Evolutionary conservation across 352 stramenopile genomes (phyloP).

Genomic region (Pythium insidiosum): DNA sequence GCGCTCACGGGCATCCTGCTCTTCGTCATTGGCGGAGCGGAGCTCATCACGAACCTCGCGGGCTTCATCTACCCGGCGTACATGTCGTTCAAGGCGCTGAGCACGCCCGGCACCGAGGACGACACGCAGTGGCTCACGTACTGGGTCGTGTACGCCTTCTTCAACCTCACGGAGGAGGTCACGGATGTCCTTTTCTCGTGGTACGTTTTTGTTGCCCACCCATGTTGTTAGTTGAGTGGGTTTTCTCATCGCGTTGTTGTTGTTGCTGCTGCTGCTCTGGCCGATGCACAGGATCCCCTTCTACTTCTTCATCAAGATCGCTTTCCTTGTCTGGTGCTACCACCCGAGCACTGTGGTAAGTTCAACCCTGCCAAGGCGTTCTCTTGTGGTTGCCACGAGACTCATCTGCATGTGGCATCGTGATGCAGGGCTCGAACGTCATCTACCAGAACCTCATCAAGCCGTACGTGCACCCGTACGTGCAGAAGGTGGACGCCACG

Average conservation of each 20-base stretch:
- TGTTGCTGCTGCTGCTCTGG: too few species aligned
- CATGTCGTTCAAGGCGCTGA: constrained; percentile 86
- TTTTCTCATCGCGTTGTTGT: too few species aligned
- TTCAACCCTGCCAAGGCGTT: neutral
- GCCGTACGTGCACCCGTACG: constrained; percentile 70
- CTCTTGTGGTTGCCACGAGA: neutral
- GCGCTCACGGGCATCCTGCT: constrained; percentile 54
- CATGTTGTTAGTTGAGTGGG: too few species aligned
- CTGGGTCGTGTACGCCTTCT: constrained; percentile 95
- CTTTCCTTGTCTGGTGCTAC: constrained; percentile 82
- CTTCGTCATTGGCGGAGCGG: constrained; percentile 69
- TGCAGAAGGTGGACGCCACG: constrained; percentile 54
- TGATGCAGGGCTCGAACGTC: constrained; percentile 65
- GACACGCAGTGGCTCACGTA: constrained; percentile 89
- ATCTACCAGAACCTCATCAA: constrained; percentile 85
- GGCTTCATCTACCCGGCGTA: constrained; percentile 87
- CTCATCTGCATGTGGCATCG: too few species aligned
- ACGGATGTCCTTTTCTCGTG: constrained; percentile 78
- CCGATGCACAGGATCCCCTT: constrained; percentile 79
- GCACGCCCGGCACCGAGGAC: constrained; percentile 53
- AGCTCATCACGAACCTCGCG: constrained; percentile 75
- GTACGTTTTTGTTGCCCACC: too few species aligned
- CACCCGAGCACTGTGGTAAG: constrained; percentile 62
- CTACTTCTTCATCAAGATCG: constrained; percentile 86
- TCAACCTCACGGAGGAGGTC: constrained; percentile 91